These are phyloP conservation scores for Ganoderma boninense DNA, from an alignment of 1,284 basidiomycete species.

Conservation along the genomic window DNA sequence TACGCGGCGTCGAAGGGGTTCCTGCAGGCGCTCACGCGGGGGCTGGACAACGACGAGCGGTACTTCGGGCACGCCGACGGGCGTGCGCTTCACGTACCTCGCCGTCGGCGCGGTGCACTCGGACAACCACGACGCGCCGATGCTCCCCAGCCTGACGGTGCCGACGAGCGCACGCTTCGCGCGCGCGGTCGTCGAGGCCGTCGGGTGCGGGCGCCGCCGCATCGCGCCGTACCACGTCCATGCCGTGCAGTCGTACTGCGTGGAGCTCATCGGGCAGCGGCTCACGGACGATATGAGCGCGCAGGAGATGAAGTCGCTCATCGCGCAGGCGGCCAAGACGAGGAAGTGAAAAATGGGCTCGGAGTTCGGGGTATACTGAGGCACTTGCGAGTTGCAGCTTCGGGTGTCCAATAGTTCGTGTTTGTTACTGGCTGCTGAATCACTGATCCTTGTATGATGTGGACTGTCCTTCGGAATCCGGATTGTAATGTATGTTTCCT, in stretches of 20 bases:
- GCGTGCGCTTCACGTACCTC: conserved; percentile 37
- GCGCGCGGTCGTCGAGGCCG: conserved; percentile 27
- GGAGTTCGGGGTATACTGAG: not conserved
- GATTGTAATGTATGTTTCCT: not conserved
- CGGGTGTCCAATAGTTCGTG: not conserved
- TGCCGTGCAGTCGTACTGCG: conserved; percentile 23
- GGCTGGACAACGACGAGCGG: conserved; percentile 39
- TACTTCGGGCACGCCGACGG: conserved; percentile 29
- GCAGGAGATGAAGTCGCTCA: conserved; percentile 27
- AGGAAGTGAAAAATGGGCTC: not conserved
- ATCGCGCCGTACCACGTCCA: conserved; percentile 34
- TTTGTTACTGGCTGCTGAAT: not conserved
- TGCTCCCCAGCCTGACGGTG: conserved; percentile 18
- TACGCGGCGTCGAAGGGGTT: conserved; percentile 39
- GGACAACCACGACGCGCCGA: conserved; percentile 22
- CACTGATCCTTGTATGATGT: not conserved
- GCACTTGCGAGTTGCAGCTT: too few species aligned
- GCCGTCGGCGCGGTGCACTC: conserved; percentile 35
- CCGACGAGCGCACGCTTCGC: conserved; percentile 34
- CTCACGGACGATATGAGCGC: conserved; percentile 24
- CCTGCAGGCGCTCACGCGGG: conserved; percentile 35
- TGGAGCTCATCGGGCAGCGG: conserved; percentile 22
- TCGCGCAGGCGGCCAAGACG: conserved; percentile 13
- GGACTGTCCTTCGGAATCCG: not conserved
- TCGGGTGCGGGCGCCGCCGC: conserved; percentile 32